Conservation (phyloP, 345 rosid species). For the Euphorbia lathyris region DNA sequence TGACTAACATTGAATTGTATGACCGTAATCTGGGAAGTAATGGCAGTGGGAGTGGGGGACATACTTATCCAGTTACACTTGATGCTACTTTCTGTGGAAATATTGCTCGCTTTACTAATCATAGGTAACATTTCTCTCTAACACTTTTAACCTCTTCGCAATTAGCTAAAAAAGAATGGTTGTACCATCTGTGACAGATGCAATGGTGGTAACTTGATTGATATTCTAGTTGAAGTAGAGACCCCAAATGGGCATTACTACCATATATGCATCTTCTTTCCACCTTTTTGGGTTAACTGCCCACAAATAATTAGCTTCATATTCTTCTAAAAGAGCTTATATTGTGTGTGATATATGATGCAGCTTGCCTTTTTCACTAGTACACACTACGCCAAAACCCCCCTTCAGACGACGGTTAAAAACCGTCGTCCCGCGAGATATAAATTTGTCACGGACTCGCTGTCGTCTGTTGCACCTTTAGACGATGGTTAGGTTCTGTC, state of each 20-base stretch:
- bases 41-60: conserved; percentile 37
- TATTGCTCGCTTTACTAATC: conserved; percentile 83
- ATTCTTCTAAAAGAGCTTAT: no score
- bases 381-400: no score
- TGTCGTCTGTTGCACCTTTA: no score
- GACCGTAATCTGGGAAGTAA: conserved; percentile 37
- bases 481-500: no score
- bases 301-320: no score
- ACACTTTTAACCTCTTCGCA: no score
- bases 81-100: conserved; percentile 76
- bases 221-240: conserved; percentile 85
- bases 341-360: conserved; percentile 8
- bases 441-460: no score
- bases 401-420: no score
- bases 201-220: conserved; percentile 73
- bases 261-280: conserved; percentile 45
- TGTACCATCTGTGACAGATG: conserved; percentile 41
- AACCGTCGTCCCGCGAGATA: no score
- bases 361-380: conserved; percentile 86
- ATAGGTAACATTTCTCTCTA: conserved; percentile 48
- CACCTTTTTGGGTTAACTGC: no score
- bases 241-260: conserved; percentile 71
- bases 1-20: conserved; percentile 63
- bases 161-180: not conserved
- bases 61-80: conserved; percentile 55